phyloP scores from a whole-genome alignment of 1,284 basidiomycete genomes.

The Polyporus tsugae region DNA sequence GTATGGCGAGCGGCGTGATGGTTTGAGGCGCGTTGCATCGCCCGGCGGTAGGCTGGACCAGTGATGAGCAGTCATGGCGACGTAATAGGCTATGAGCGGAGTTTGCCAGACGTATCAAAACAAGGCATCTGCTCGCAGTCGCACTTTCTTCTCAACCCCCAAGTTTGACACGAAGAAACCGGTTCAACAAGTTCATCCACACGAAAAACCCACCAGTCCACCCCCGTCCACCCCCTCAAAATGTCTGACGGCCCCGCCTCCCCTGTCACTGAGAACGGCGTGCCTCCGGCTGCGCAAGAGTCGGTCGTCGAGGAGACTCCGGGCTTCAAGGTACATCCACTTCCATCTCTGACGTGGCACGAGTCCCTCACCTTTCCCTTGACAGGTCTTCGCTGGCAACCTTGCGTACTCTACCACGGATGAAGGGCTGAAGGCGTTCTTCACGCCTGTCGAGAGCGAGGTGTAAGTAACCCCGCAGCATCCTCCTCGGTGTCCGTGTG shows the following conservation, averaged over 20 bases:
- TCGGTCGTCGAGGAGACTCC: slow-evolving; percentile 70
- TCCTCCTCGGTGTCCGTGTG: slow-evolving; percentile 30
- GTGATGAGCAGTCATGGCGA: slow-evolving; percentile 43
- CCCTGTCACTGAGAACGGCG: slow-evolving; percentile 80
- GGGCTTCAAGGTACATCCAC: slow-evolving; percentile 71
- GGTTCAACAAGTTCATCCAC: slow-evolving; percentile 77
- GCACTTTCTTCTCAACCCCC: slow-evolving; percentile 70
- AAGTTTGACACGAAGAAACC: slow-evolving; percentile 83
- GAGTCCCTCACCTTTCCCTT: slow-evolving; percentile 30
- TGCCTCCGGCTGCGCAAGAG: slow-evolving; percentile 77
- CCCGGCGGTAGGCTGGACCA: slow-evolving; percentile 22
- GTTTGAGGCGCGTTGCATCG: slow-evolving; percentile 28
- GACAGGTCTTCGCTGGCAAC: slow-evolving; percentile 87
- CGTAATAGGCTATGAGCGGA: slow-evolving; percentile 44
- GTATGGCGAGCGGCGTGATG: slow-evolving; percentile 17
- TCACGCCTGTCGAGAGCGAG: slow-evolving; percentile 82
- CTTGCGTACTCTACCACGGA: slow-evolving; percentile 89
- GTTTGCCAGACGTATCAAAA: slow-evolving; percentile 45
- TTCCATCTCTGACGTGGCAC: slow-evolving; percentile 41
- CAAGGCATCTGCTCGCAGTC: slow-evolving; percentile 42
- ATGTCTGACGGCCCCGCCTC: slow-evolving; percentile 90
- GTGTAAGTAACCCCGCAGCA: slow-evolving; percentile 68
- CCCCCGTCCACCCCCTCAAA: slow-evolving; percentile 51
- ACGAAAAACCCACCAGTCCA: slow-evolving; percentile 58
- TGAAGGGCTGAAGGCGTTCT: slow-evolving; percentile 90